Evolutionary conservation across 257 asterid species (phyloP).

Genomic region (Ballota nigra): DNA sequence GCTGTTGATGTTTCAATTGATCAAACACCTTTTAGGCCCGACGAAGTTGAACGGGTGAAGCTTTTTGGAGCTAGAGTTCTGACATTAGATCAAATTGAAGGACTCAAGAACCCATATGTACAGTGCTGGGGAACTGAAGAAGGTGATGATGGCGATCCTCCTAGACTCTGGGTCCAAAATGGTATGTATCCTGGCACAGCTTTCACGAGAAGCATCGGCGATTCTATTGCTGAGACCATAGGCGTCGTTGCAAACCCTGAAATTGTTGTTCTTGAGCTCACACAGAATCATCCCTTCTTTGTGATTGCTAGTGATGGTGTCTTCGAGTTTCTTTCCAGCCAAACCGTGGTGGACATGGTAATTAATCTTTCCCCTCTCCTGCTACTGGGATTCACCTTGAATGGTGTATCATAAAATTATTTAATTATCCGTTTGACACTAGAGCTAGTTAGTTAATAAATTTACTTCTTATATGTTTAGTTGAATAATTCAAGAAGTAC

Average conservation of each 20-base stretch:
- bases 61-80: slow-evolving; percentile 96
- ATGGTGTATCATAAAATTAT: not conserved
- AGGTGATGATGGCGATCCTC: slow-evolving; percentile 98
- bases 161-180: slow-evolving; percentile 92
- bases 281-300: slow-evolving; percentile 70
- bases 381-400: not conserved
- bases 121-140: slow-evolving; percentile 98
- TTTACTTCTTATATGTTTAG: not conserved
- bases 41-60: slow-evolving; percentile 86
- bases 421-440: not conserved
- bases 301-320: slow-evolving; percentile 96
- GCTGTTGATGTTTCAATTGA: slow-evolving; percentile 88
- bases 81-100: slow-evolving; percentile 97
- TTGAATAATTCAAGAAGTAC: not conserved
- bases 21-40: slow-evolving; percentile 88
- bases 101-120: slow-evolving; percentile 71
- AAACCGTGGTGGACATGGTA: slow-evolving; percentile 95
- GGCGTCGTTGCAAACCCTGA: slow-evolving; percentile 96
- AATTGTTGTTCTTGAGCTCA: slow-evolving; percentile 81
- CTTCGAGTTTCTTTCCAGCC: slow-evolving; percentile 96
- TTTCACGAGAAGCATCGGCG: slow-evolving; percentile 94
- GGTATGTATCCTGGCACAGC: slow-evolving; percentile 99
- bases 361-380: slow-evolving; percentile 13
- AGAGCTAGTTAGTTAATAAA: slow-evolving; percentile 15
- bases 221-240: slow-evolving; percentile 89